phyloP scores from a whole-genome alignment of 306 rosid species.

The Inga oerstediana region DNA sequence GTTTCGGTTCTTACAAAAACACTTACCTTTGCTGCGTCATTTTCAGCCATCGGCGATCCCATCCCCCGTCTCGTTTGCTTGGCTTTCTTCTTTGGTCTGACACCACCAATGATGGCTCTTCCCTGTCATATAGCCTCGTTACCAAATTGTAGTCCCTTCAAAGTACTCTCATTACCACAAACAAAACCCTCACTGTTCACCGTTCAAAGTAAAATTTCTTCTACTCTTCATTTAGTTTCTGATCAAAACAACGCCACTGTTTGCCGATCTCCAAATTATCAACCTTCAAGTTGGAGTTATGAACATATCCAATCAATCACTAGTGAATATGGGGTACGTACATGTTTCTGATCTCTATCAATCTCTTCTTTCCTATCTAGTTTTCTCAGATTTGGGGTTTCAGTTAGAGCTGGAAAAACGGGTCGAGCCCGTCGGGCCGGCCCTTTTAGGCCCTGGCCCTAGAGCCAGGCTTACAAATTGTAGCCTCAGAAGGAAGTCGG shows the following conservation, averaged over 20 bases:
- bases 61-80: too few relatives aligned
- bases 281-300: background rate
- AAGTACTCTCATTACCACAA: background rate
- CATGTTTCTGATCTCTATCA: background rate
- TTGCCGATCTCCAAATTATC: background rate
- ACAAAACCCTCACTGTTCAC: background rate
- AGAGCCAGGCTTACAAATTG: too few relatives aligned
- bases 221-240: background rate
- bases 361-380: background rate
- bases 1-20: too few relatives aligned
- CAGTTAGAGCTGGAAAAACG: too few relatives aligned
- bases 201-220: background rate
- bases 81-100: too few relatives aligned
- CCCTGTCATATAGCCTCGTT: background rate
- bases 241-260: background rate
- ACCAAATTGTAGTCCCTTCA: background rate
- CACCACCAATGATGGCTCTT: background rate
- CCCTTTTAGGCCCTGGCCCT: too few relatives aligned
- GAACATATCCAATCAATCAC: background rate
- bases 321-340: background rate
- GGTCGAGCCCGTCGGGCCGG: too few relatives aligned
- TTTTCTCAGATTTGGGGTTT: too few relatives aligned
- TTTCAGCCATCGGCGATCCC: too few relatives aligned
- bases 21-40: too few relatives aligned
- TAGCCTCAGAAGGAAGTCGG: too few relatives aligned